A percentile compares a stretch with the other conserved stretches of the same genome.
Conservation (phyloP, 1,284 basidiomycete species). For the Agroathelia rolfsii region DNA sequence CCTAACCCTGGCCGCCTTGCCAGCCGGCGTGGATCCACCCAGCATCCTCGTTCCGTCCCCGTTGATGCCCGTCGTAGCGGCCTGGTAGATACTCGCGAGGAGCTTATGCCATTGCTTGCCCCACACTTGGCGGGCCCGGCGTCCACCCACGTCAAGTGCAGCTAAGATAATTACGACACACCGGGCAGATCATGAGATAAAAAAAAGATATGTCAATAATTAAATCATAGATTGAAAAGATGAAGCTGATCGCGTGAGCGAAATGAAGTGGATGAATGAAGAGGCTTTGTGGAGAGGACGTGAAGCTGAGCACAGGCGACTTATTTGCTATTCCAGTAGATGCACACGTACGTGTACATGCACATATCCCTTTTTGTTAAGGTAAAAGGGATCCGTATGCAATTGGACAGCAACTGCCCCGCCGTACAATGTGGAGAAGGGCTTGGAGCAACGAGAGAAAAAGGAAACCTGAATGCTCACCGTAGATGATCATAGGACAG, state of each 20-base stretch:
- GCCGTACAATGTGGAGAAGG: too few species aligned
- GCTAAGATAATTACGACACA: constrained; percentile 26
- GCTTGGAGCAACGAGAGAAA: too few species aligned
- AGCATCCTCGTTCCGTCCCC: constrained; percentile 26
- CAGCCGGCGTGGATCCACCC: constrained; percentile 47
- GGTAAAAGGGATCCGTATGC: too few species aligned
- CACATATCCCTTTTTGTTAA: too few species aligned
- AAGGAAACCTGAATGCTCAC: constrained; percentile 33
- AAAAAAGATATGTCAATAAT: constrained; percentile 12
- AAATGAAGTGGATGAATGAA: too few species aligned
- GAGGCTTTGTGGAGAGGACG: too few species aligned
- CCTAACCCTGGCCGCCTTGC: constrained; percentile 47
- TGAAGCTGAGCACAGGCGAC: too few species aligned
- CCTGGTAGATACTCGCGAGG: constrained; percentile 54
- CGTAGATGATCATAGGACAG: constrained; percentile 55
- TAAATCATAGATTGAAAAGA: constrained; percentile 7
- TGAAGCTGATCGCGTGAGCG: too few species aligned
- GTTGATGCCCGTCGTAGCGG: constrained; percentile 42
- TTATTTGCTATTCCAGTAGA: too few species aligned
- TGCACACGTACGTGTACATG: too few species aligned
- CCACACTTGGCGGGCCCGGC: constrained; percentile 51
- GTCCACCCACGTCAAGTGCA: constrained; percentile 66
- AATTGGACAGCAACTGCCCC: constrained; percentile 8
- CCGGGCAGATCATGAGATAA: constrained; percentile 11
- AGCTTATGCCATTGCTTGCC: constrained; percentile 77